Evolutionary conservation across 2,329 filamentous ascomycete genomes (phyloP).

Genomic region (Fusarium liriodendri): DNA sequence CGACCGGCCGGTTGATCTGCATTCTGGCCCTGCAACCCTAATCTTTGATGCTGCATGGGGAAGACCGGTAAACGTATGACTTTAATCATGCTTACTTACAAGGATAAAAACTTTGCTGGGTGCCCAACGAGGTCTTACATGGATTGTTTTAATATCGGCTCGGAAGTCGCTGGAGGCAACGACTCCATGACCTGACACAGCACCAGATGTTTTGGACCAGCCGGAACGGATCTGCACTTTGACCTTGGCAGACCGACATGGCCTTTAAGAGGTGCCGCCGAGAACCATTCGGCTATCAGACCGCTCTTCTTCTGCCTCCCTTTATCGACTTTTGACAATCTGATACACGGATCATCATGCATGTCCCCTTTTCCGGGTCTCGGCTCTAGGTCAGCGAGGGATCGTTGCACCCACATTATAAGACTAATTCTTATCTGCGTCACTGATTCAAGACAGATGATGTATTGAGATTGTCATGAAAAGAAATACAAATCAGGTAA

Average conservation of each 20-base stretch:
- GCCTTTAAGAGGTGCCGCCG: not conserved
- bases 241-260: not conserved
- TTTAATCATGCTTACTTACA: conserved; percentile 2
- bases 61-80: not conserved
- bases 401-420: not conserved
- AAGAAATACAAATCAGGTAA: not conserved
- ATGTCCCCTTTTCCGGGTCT: not conserved
- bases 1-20: conserved; percentile 15
- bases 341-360: not conserved
- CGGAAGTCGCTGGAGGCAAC: not conserved
- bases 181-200: not conserved
- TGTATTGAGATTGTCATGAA: not conserved
- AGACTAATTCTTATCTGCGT: not conserved
- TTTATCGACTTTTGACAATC: not conserved
- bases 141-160: not conserved
- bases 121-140: not conserved
- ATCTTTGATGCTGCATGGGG: not conserved
- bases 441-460: not conserved
- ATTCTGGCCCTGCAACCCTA: not conserved
- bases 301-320: not conserved
- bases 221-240: not conserved
- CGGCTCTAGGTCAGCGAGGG: not conserved
- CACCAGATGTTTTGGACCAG: not conserved
- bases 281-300: not conserved
- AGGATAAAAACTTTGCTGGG: not conserved